A percentile compares a stretch with the other conserved stretches of the same genome.
Conservation (phyloP, 306 rosid genomes). For the Malus sieversii region DNA sequence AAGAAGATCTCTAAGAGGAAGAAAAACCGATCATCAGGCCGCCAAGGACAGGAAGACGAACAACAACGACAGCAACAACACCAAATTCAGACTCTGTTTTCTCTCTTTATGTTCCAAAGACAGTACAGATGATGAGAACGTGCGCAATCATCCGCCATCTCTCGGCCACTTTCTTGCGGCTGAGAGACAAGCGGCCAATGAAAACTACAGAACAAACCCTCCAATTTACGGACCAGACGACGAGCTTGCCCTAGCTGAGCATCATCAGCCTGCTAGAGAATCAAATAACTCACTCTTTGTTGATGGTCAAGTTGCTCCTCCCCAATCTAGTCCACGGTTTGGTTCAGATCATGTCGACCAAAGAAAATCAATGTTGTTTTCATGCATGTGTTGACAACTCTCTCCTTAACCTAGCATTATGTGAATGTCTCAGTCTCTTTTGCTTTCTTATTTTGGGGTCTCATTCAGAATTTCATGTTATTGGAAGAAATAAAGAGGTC, state of each 20-base stretch:
- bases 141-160: conserved; percentile 20
- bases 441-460: not conserved
- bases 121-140: conserved; percentile 25
- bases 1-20: conserved; percentile 51
- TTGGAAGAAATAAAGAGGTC: conserved; percentile 4
- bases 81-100: conserved; percentile 33
- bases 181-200: conserved; percentile 44
- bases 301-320: conserved; percentile 47
- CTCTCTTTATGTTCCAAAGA: conserved; percentile 33
- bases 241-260: conserved; percentile 23
- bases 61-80: not conserved
- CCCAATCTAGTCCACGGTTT: conserved; percentile 11
- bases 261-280: conserved; percentile 14
- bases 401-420: not conserved
- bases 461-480: not conserved
- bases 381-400: conserved; percentile 35
- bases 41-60: conserved; percentile 24
- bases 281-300: conserved; percentile 38
- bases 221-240: conserved; percentile 33
- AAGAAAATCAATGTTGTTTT: conserved; percentile 19
- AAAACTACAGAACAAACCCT: conserved; percentile 5
- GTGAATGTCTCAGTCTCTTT: not conserved
- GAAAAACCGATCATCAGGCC: conserved; percentile 28
- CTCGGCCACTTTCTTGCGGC: conserved; percentile 49
- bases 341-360: conserved; percentile 15